Conservation (phyloP, 2,329 filamentous ascomycete genomes). For the Cladosporium oxysporum region DNA sequence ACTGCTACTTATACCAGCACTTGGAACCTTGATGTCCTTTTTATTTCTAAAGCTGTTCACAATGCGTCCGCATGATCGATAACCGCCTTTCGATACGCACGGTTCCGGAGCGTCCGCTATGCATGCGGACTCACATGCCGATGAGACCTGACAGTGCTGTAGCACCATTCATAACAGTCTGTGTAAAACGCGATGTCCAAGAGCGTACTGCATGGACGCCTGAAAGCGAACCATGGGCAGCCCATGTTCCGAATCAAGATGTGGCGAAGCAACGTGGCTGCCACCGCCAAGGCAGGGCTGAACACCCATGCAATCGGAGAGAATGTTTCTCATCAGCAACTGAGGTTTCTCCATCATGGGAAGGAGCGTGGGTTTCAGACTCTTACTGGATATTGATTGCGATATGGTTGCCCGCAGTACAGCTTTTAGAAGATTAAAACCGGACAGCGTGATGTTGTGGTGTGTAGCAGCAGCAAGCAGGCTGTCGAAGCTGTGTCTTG, state of each 20-base stretch:
- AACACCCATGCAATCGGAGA: background rate
- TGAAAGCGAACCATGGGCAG: background rate
- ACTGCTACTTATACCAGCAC: background rate
- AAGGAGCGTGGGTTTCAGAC: background rate
- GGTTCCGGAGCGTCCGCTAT: background rate
- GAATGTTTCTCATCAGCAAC: background rate
- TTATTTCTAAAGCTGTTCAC: background rate
- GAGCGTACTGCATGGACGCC: background rate
- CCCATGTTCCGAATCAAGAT: background rate
- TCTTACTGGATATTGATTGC: too few species aligned
- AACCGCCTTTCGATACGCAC: background rate
- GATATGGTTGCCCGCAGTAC: too few species aligned
- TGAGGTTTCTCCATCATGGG: background rate
- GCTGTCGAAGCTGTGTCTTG: background rate
- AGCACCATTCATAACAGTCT: background rate
- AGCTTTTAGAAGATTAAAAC: too few species aligned
- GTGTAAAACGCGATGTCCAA: background rate
- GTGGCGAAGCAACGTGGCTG: background rate
- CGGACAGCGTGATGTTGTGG: too few species aligned
- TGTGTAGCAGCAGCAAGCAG: background rate
- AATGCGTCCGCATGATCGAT: background rate
- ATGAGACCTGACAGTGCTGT: background rate
- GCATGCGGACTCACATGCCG: background rate
- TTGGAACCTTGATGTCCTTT: background rate
- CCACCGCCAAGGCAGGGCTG: slow-evolving; percentile 8